Evolutionary conservation across 495 filamentous ascomycete species (phyloP).

Genomic region (Aspergillus diversus): DNA sequence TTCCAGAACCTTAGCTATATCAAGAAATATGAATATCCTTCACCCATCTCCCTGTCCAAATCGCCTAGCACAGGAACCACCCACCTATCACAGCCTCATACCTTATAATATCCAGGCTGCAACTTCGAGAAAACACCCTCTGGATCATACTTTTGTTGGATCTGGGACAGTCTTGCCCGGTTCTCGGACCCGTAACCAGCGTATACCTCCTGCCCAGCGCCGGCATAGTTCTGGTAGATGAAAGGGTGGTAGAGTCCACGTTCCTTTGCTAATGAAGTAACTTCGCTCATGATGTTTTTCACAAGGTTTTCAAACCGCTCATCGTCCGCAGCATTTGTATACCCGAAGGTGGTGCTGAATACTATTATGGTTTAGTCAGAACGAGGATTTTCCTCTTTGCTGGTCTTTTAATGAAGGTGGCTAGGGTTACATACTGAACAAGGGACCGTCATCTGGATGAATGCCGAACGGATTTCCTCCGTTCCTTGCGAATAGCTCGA

Average conservation of each 20-base stretch:
- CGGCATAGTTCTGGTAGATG: slow-evolving; percentile 7
- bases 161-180: not conserved
- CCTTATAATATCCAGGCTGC: not conserved
- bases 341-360: not conserved
- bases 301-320: not conserved
- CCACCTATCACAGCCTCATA: not conserved
- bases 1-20: too few relatives aligned
- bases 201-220: not conserved
- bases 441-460: not conserved
- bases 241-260: slow-evolving; percentile 1
- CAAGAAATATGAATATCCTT: too few relatives aligned
- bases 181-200: not conserved
- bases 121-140: slow-evolving; percentile 1
- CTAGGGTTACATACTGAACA: not conserved
- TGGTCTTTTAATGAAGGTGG: not conserved
- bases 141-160: not conserved
- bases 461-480: not conserved
- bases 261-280: not conserved
- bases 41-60: too few relatives aligned
- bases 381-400: not conserved
- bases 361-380: not conserved
- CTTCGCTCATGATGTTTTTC: not conserved
- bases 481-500: not conserved
- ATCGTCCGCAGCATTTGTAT: not conserved
- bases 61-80: too few relatives aligned